Percentiles rank a stretch among this genome's conserved stretches.
Conservation (phyloP, 495 filamentous ascomycete genomes). For the Penicillium cosmopolitanum region DNA sequence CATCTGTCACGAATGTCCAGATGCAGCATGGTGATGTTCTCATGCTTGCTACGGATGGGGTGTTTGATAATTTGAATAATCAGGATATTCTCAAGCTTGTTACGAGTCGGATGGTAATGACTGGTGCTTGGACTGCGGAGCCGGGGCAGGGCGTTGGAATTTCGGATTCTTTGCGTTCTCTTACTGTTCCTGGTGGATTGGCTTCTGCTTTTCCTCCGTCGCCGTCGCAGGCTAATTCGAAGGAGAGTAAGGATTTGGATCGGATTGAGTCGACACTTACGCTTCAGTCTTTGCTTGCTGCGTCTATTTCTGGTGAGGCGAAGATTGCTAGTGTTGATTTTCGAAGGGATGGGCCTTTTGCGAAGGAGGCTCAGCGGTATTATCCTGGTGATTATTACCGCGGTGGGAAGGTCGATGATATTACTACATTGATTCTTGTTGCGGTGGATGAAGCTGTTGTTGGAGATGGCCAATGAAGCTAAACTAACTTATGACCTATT, state of each 20-base stretch:
- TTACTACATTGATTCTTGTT: constrained; percentile 76
- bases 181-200: constrained; percentile 53
- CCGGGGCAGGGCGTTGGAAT: constrained; percentile 59
- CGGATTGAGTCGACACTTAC: constrained; percentile 29
- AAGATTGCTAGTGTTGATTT: constrained; percentile 80
- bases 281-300: constrained; percentile 77
- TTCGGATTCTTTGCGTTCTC: constrained; percentile 52
- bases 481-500: background rate
- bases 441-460: constrained; percentile 54
- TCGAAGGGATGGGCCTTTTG: constrained; percentile 87
- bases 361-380: constrained; percentile 85
- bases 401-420: constrained; percentile 92
- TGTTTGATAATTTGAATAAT: constrained; percentile 95
- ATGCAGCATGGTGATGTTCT: constrained; percentile 90
- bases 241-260: constrained; percentile 11
- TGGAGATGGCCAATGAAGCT: background rate
- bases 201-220: constrained; percentile 28
- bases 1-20: constrained; percentile 71
- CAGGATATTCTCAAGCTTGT: constrained; percentile 83
- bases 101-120: constrained; percentile 70
- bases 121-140: constrained; percentile 71
- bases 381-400: constrained; percentile 82
- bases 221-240: constrained; percentile 8
- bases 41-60: constrained; percentile 89
- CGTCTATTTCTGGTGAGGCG: constrained; percentile 75